Evolutionary conservation across 352 stramenopile genomes (phyloP).

Genomic region (Phytophthora pisi): DNA sequence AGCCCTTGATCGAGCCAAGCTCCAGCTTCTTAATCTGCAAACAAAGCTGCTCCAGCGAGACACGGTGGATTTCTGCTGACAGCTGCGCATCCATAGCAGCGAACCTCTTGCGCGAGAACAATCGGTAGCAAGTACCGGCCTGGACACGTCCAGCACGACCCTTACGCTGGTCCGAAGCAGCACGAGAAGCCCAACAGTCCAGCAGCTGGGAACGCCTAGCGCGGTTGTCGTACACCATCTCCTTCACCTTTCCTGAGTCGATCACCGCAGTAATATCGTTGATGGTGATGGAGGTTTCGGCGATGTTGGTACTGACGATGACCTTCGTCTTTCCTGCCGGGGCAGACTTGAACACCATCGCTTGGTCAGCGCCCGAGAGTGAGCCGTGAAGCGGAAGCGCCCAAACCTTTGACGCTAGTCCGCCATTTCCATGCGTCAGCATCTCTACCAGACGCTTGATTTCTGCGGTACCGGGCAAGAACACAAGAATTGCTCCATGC

Average conservation of each 20-base stretch:
- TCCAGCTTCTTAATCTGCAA: conserved; percentile 88
- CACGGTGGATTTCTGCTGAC: conserved; percentile 89
- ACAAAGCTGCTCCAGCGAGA: conserved; percentile 87
- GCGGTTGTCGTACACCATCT: conserved; percentile 87
- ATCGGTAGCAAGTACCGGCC: conserved; percentile 75
- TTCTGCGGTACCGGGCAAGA: conserved; percentile 80
- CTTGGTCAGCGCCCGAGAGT: conserved; percentile 73
- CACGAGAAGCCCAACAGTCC: conserved; percentile 83
- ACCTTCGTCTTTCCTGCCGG: conserved; percentile 80
- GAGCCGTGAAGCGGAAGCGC: conserved; percentile 78
- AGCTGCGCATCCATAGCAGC: conserved; percentile 68
- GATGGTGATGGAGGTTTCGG: conserved; percentile 91
- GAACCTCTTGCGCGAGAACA: conserved; percentile 77
- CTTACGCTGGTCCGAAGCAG: conserved; percentile 83
- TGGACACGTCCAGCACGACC: conserved; percentile 84
- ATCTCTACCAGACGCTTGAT: conserved; percentile 85
- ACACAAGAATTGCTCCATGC: conserved; percentile 79
- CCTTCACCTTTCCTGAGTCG: conserved; percentile 87
- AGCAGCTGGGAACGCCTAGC: conserved; percentile 77
- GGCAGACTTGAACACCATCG: conserved; percentile 71
- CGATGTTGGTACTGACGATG: conserved; percentile 89
- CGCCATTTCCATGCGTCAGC: conserved; percentile 34
- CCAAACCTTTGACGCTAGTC: conserved; percentile 61
- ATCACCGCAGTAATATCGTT: conserved; percentile 89
- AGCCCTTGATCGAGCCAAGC: conserved; percentile 73